phyloP scores from a whole-genome alignment of 2,329 filamentous ascomycete species.

The Madurella fahalii region DNA sequence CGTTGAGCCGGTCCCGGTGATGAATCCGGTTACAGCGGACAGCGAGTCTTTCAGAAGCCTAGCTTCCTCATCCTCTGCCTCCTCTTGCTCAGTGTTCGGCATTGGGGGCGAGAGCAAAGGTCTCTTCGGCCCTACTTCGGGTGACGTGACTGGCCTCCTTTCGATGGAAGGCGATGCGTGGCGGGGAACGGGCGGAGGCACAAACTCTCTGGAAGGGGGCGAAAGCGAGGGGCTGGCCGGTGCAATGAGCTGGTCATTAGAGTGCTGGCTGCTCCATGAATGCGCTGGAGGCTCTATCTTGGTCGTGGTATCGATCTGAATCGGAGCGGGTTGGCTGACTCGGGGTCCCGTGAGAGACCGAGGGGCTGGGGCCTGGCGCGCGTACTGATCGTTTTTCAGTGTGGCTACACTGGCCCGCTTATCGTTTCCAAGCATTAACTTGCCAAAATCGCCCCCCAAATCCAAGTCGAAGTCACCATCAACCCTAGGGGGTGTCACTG shows the following conservation, averaged over 20 bases:
- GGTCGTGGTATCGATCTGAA: slow-evolving; percentile 43
- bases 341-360: slow-evolving; percentile 47
- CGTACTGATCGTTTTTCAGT: slow-evolving; percentile 36
- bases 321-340: slow-evolving; percentile 42
- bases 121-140: slow-evolving; percentile 32
- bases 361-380: slow-evolving; percentile 33
- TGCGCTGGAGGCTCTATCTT: slow-evolving; percentile 46
- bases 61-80: slow-evolving; percentile 50
- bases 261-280: slow-evolving; percentile 50
- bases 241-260: slow-evolving; percentile 46
- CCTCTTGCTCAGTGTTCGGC: slow-evolving; percentile 27
- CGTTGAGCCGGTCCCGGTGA: slow-evolving; percentile 28
- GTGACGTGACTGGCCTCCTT: slow-evolving; percentile 31
- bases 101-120: slow-evolving; percentile 29
- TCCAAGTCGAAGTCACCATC: slow-evolving; percentile 47
- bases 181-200: slow-evolving; percentile 39
- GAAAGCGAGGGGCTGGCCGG: slow-evolving; percentile 32
- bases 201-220: slow-evolving; percentile 36
- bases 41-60: slow-evolving; percentile 51
- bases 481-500: slow-evolving; percentile 48
- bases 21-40: slow-evolving; percentile 44
- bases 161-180: slow-evolving; percentile 33
- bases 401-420: slow-evolving; percentile 52
- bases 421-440: slow-evolving; percentile 53
- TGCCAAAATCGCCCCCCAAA: slow-evolving; percentile 55